Conservation (phyloP, 169 alveolate genomes). For the Eimeria maxima region DNA sequence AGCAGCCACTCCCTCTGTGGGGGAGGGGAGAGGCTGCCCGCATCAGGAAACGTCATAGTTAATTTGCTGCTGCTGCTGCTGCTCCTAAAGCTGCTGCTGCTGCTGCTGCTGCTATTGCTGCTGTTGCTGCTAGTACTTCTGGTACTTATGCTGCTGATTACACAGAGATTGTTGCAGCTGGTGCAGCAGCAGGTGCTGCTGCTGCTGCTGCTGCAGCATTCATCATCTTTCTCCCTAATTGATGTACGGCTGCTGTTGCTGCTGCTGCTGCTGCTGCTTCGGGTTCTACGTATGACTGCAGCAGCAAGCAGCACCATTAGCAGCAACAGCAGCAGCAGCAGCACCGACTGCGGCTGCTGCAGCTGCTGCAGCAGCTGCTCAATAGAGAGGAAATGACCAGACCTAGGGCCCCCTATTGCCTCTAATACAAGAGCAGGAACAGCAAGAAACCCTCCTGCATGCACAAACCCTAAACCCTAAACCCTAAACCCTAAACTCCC, state of each 20-base stretch:
- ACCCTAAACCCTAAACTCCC: slow-evolving; percentile 45
- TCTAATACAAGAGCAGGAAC: slow-evolving; percentile 41
- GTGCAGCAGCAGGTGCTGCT: no score
- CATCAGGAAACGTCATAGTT: not conserved
- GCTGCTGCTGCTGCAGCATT: slow-evolving; percentile 38
- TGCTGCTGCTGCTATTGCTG: slow-evolving; percentile 11
- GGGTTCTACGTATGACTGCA: not conserved
- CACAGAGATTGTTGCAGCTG: no score
- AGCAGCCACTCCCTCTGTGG: not conserved
- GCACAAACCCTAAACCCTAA: slow-evolving; percentile 28
- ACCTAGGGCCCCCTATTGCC: not conserved
- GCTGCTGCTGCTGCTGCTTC: not conserved
- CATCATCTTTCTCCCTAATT: not conserved
- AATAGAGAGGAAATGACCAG: not conserved
- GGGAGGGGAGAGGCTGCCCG: not conserved
- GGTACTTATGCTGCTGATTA: no score
- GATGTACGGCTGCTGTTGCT: not conserved
- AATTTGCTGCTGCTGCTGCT: slow-evolving; percentile 2
- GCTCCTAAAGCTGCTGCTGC: slow-evolving; percentile 11
- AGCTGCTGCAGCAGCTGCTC: not conserved
- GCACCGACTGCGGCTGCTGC: no score
- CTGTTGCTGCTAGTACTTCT: no score
- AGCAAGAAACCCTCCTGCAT: slow-evolving; percentile 17
- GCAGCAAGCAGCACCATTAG: no score
- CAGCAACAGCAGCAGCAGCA: no score